Evolutionary conservation across 2,329 filamentous ascomycete genomes (phyloP), one percentile per base, ranked within the genome.

Genomic region (Alternaria burnsii): DNA sequence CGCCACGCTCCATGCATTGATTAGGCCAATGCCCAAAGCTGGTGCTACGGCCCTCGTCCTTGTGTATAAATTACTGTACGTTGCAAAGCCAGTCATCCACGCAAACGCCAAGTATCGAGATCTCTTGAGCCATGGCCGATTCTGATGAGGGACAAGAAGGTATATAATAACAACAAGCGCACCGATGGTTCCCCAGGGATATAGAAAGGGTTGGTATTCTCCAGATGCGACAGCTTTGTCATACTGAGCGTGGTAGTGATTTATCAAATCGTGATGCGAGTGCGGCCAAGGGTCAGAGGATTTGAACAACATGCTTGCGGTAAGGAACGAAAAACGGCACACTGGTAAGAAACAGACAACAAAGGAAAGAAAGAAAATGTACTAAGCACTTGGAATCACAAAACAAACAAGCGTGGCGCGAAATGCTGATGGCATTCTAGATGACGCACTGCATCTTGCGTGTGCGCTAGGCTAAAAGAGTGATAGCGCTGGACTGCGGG

Each of bases 11-110:
- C 85, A 89, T 16, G 82, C 77, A 18, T 79, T 82, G 8, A 86
- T 74, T 18, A 89, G 65, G 0, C 87, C 87, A 16, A 87, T 75
- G 14, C 84, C 83, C 62, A 88, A 85, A 0, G 85, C 83, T 63
- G 83, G 80, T 1, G 82, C 84, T 22, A 86, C 78, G 26, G 80
- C 79, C 8, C 83, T 76, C n/a, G 82, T 82, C 62, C 83, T 81
- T 51, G 80, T 82, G 43, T 79, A 79, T 11, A 67, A 60, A 18
- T 85, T 79, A 12, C 75, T 76, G 66, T 82, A 83, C 14, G 76
- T 62, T n/a, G 81, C 79, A 52, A 83, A 76, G 4, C 70, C 77
- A 10, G 82, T 66, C 40, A 83, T 77, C 44, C 81, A 70, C 0
- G 74, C 78, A 67, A 84, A 86, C 1, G 82, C 73, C 2, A 82